A percentile compares a stretch with the other conserved stretches of the same genome.
Conservation (phyloP, 2,329 filamentous ascomycete genomes). For the Xylaria hypoxylon region DNA sequence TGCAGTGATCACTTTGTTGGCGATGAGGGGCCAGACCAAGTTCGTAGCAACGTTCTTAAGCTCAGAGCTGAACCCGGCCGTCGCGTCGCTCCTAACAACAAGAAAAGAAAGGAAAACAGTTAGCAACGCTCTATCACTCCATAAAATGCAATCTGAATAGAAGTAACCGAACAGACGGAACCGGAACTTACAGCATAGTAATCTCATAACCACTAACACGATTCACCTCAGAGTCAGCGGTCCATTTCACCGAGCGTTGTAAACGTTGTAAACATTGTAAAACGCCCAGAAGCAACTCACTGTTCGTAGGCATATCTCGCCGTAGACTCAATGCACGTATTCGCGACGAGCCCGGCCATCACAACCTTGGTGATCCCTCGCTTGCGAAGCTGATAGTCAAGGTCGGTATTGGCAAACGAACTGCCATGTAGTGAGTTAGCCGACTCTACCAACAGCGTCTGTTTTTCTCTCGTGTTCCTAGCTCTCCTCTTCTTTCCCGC, state of each 20-base stretch:
- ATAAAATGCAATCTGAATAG: neutral
- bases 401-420: slow-evolving; percentile 23
- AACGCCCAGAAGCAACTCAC: slow-evolving; percentile 12
- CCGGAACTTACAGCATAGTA: neutral
- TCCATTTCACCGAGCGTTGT: no score
- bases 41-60: slow-evolving; percentile 6
- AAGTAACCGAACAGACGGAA: neutral
- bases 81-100: neutral
- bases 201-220: slow-evolving; percentile 12
- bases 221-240: no score
- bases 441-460: neutral
- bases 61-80: neutral
- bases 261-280: no score
- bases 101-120: no score
- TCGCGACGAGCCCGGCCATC: slow-evolving; percentile 16
- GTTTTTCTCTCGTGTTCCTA: no score
- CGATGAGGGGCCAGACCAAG: neutral
- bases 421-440: neutral
- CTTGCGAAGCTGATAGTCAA: slow-evolving; percentile 23
- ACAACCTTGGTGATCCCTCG: slow-evolving; percentile 18
- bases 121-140: neutral
- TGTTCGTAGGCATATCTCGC: slow-evolving; percentile 20
- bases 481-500: neutral
- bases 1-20: slow-evolving; percentile 4
- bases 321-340: slow-evolving; percentile 18